Evolutionary conservation across 176 grass and related monocot genomes (phyloP).

Genomic region (Saccharum spontaneum): DNA sequence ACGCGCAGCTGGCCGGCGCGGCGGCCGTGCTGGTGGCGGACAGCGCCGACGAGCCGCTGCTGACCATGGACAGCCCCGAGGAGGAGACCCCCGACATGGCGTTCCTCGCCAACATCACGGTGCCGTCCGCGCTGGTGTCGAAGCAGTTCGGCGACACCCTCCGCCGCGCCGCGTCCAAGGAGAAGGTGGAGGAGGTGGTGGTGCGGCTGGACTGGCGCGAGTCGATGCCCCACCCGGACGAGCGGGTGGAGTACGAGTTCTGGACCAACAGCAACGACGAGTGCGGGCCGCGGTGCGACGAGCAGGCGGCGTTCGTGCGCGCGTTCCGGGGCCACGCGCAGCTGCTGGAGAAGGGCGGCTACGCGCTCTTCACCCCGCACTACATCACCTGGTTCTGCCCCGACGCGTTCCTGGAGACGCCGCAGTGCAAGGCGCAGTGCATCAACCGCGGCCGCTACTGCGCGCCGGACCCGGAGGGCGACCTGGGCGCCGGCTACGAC

Average conservation of each 20-base stretch:
- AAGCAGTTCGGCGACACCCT: constrained; percentile 50
- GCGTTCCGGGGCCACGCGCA: constrained; percentile 82
- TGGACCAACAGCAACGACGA: constrained; percentile 99
- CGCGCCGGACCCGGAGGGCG: constrained; percentile 86
- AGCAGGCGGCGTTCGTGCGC: constrained; percentile 67
- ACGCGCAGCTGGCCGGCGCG: constrained; percentile 76
- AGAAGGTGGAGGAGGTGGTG: constrained; percentile 43
- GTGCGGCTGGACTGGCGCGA: constrained; percentile 85
- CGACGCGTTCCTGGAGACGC: constrained; percentile 39
- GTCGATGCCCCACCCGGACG: constrained; percentile 90
- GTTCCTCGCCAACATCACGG: constrained; percentile 68
- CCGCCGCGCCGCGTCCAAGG: constrained; percentile 28
- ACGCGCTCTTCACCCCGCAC: constrained; percentile 79
- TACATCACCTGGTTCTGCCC: constrained; percentile 98
- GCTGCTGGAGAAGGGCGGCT: constrained; percentile 63
- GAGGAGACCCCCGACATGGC: constrained; percentile 56
- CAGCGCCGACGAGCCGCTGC: constrained; percentile 65
- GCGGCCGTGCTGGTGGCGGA: constrained; percentile 87
- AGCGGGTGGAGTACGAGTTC: constrained; percentile 90
- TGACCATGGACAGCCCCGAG: constrained; percentile 85
- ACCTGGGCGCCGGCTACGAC: constrained; percentile 62
- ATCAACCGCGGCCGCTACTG: constrained; percentile 82
- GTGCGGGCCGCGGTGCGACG: constrained; percentile 75
- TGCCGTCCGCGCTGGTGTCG: constrained; percentile 70
- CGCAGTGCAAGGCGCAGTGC: constrained; percentile 79